Base-by-base conservation (phyloP, 345 rosid genomes). In the Eucalyptus tenuipes region DNA sequence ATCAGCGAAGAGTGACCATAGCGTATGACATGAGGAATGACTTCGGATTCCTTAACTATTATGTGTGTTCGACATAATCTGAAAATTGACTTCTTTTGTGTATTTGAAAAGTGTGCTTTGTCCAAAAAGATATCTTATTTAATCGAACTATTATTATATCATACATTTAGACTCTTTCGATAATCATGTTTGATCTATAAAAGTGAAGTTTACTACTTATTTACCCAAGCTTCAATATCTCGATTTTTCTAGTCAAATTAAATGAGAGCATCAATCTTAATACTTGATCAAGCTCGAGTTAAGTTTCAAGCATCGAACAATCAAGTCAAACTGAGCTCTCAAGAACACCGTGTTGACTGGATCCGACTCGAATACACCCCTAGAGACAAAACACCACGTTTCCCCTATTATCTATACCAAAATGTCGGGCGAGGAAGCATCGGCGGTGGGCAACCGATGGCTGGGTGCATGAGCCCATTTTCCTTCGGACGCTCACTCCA, bases 251-350 rank as follows among this genome's bases (percentile, higher is more conserved):
- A 10, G 27, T 75, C 1, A 2, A 75, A 37, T 75, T 75, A 8
- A 75, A 22, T 27, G 37, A 5, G 8, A 18, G 45, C 82, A 18
- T 18, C 45, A 75, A 75, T 4, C 37, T 37, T 10, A 71, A 33
- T 33, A 33, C 80, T 33, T 2, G 2, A 1, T 31, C 13, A 18
- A 18, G 27, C 47, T 75, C 0, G 3, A 37, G 45, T 75, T 0
- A 4, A 7, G 27, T 40, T 75, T 75, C 5, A 0, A 75, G 7
- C 18, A 71, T 71, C 2, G 25, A 71, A 71, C 8, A 18, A n/a
- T n/a, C n/a, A 4, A 61, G 68, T 29, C 0, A 13, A 71, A 17
- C 0, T 0, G 0, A 17, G 13, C 22, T 71, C 22, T 71, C 22
- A 13, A 37, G 14, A 37, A 27, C 5, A 18, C 4, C 7, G 2